Conservation (phyloP, 305 asterid genomes). For the Fraxinus xanthoxyloides region DNA sequence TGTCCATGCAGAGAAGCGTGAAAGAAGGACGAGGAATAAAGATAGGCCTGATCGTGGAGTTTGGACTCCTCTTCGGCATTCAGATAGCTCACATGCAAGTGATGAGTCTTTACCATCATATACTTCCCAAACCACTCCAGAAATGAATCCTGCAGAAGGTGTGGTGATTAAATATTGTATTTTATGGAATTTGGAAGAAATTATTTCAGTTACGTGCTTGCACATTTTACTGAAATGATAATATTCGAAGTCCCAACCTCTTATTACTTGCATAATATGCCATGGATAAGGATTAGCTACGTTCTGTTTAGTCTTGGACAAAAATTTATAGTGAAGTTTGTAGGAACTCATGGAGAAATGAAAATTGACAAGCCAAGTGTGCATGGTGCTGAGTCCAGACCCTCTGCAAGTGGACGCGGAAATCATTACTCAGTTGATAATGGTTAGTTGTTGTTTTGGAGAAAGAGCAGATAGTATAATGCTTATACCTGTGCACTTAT, state of each 20-base stretch:
- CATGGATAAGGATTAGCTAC: not conserved
- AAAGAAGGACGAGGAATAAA: slow-evolving; percentile 66
- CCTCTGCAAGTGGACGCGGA: slow-evolving; percentile 53
- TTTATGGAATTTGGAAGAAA: slow-evolving; percentile 13
- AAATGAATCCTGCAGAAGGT: slow-evolving; percentile 68
- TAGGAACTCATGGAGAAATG: slow-evolving; percentile 55
- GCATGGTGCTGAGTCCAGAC: slow-evolving; percentile 58
- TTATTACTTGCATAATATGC: not conserved
- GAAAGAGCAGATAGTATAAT: slow-evolving; percentile 3
- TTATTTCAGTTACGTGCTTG: not conserved
- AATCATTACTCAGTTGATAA: slow-evolving; percentile 57
- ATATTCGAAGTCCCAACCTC: slow-evolving; percentile 12
- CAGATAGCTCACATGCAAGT: slow-evolving; percentile 74
- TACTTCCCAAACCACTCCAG: slow-evolving; percentile 57
- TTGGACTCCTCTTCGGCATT: slow-evolving; percentile 87
- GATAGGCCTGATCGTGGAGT: slow-evolving; percentile 97
- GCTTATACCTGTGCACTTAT: slow-evolving; percentile 12
- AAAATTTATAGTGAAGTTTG: not conserved
- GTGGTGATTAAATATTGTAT: slow-evolving; percentile 10
- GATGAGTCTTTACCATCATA: slow-evolving; percentile 66
- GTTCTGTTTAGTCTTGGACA: not conserved
- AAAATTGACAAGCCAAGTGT: slow-evolving; percentile 40
- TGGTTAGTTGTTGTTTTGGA: slow-evolving; percentile 45
- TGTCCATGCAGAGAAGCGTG: slow-evolving; percentile 51
- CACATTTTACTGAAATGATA: slow-evolving; percentile 14